Conservation (phyloP, 495 filamentous ascomycete species). For the Elaphomyces granulatus region DNA sequence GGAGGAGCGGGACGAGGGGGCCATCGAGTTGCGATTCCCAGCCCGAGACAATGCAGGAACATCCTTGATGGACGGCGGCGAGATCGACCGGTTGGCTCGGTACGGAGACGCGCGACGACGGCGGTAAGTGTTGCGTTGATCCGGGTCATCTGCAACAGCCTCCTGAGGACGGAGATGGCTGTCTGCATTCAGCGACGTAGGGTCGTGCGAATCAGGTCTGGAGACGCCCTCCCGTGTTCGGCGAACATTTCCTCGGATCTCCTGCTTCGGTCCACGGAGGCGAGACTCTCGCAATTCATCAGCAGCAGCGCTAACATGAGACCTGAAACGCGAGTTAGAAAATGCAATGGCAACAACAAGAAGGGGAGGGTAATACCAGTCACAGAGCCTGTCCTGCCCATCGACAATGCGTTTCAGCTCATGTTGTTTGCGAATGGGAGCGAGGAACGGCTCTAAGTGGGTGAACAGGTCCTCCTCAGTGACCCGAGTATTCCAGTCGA, state of each 20-base stretch:
- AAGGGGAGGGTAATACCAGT: slow-evolving; percentile 4
- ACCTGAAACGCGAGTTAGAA: slow-evolving; percentile 17
- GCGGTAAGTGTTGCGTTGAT: slow-evolving; percentile 26
- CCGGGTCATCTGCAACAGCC: slow-evolving; percentile 17
- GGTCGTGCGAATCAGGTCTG: slow-evolving; percentile 19
- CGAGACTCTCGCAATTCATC: slow-evolving; percentile 29
- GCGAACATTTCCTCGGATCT: slow-evolving; percentile 17
- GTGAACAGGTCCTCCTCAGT: slow-evolving; percentile 69
- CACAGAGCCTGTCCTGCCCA: slow-evolving; percentile 2
- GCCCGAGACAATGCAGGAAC: slow-evolving; percentile 33
- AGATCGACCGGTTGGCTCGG: slow-evolving; percentile 27
- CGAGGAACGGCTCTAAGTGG: slow-evolving; percentile 79
- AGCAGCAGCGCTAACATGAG: slow-evolving; percentile 27
- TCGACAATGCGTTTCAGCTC: slow-evolving; percentile 18
- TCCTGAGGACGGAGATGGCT: slow-evolving; percentile 18
- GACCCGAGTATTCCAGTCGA: slow-evolving; percentile 87
- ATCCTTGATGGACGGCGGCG: slow-evolving; percentile 35
- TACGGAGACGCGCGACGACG: slow-evolving; percentile 26
- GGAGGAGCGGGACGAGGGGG: slow-evolving; percentile 35
- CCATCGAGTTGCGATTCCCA: slow-evolving; percentile 29
- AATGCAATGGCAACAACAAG: background rate
- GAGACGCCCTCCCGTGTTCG: slow-evolving; percentile 10
- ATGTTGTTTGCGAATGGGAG: slow-evolving; percentile 51
- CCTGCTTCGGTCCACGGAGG: slow-evolving; percentile 29
- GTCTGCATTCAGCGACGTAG: slow-evolving; percentile 23